Evolutionary conservation across 257 asterid genomes (phyloP), one percentile per base, ranked within the genome.

Genomic region (Ajuga chamaepitys): DNA sequence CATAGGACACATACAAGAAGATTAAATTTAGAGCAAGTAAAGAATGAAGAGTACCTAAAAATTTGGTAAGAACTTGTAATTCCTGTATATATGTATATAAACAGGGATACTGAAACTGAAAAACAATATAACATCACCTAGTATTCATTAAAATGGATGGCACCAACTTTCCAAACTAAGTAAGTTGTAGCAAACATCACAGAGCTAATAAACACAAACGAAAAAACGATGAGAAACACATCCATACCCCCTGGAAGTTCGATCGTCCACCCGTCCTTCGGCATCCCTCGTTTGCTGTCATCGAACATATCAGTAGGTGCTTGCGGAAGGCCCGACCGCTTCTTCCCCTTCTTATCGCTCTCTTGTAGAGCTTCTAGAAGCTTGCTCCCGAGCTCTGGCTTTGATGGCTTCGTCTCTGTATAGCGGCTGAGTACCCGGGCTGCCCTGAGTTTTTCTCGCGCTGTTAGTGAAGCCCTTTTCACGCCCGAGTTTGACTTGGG

Each of bases 141-240:
- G 52, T 71, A 56, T 70, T 92, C 98, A 58, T 89, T 89, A 83
- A 87, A 92, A 81, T 92, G 98, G 48, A 92, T 92, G 61, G 91
- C 98, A 58, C 97, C 98, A 5, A 82, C 81, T 77, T 92, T 92
- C 97, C 97, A 92, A 47, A 92, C 98, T 21, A 92, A 9, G 70
- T 62, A 89, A 0, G 98, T 89, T 2, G 98, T 92, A 17, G 86
- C 89, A 74, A 92, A 87, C 98, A 92, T 92, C 30, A 85, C 67
- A 0, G 96, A 48, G 82, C 95, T 92, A 75, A 89, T 92, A 21
- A 92, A 70, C 20, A 82, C 86, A 44, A 92, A 85, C 2, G 98
- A 92, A 62, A 89, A 70, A 35, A 66, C 71, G 21, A 92, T 66
- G 41, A 87, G 64, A 59, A 82, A 80, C 26, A 77, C 88, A 52